Percentiles rank a stretch among this genome's conserved stretches.
phyloP scores from a whole-genome alignment of 129 eudicot species.

The Mikania micrantha region DNA sequence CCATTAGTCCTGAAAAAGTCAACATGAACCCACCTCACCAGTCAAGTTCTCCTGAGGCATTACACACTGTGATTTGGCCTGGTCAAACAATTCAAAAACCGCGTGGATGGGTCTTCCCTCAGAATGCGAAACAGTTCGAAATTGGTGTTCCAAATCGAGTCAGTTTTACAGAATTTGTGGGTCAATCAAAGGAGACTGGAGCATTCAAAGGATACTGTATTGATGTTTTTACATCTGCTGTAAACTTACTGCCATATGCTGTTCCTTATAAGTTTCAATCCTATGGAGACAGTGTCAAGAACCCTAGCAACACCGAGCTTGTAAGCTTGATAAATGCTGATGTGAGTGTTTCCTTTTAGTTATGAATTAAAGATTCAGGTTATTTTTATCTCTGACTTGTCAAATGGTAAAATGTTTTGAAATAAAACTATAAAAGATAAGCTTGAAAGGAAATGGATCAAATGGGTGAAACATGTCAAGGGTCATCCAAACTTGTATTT shows the following conservation, averaged over 20 bases:
- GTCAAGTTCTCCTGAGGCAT: slow-evolving; percentile 33
- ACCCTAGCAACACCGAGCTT: slow-evolving; percentile 70
- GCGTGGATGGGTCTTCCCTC: slow-evolving; percentile 93
- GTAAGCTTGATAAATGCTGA: slow-evolving; percentile 47
- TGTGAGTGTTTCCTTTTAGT: slow-evolving; percentile 41
- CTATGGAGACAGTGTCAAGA: slow-evolving; percentile 54
- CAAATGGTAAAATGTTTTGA: too few species aligned
- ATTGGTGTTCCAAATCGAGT: slow-evolving; percentile 65
- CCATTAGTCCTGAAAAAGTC: slow-evolving; percentile 44
- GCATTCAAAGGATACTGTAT: slow-evolving; percentile 65
- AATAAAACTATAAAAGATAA: not conserved
- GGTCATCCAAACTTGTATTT: not conserved
- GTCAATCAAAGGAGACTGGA: slow-evolving; percentile 19
- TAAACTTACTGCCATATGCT: slow-evolving; percentile 70
- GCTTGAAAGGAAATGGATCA: not conserved
- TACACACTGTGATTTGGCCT: slow-evolving; percentile 65
- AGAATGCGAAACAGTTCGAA: slow-evolving; percentile 49
- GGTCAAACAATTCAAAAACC: slow-evolving; percentile 59
- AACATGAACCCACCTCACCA: slow-evolving; percentile 30
- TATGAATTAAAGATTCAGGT: not conserved
- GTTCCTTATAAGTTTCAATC: slow-evolving; percentile 61
- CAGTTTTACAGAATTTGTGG: slow-evolving; percentile 61
- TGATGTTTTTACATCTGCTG: slow-evolving; percentile 72
- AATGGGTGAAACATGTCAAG: not conserved
- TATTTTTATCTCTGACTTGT: not conserved